A percentile compares a stretch with the other conserved stretches of the same genome.
Evolutionary conservation across 805 yeast species (phyloP).

Genomic region (Nakazawaea peltata): DNA sequence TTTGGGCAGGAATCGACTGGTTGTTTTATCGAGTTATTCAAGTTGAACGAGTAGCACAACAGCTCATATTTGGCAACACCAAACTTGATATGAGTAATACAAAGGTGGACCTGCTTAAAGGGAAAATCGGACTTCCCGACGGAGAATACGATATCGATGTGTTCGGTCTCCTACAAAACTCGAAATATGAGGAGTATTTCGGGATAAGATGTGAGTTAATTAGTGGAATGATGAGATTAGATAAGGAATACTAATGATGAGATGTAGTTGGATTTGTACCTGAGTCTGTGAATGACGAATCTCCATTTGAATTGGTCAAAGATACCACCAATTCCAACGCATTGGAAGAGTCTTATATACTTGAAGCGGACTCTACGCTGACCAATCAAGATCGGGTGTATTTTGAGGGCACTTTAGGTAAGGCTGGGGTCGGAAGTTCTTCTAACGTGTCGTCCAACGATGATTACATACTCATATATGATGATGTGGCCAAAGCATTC

Average conservation of each 20-base stretch:
- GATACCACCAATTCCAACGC: slow-evolving; percentile 6
- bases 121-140: slow-evolving; percentile 26
- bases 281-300: slow-evolving; percentile 20
- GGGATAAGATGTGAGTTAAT: slow-evolving; percentile 26
- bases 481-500: slow-evolving; percentile 18
- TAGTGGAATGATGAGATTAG: neutral
- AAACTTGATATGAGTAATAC: no score
- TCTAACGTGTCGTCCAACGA: neutral
- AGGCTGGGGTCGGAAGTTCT: slow-evolving; percentile 10
- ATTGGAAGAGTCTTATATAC: slow-evolving; percentile 14
- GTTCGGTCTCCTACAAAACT: slow-evolving; percentile 16
- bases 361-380: slow-evolving; percentile 17
- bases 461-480: slow-evolving; percentile 20
- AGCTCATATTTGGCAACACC: no score
- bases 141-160: slow-evolving; percentile 28
- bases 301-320: slow-evolving; percentile 16
- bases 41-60: no score
- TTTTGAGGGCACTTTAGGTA: slow-evolving; percentile 20
- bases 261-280: slow-evolving; percentile 24
- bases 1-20: no score
- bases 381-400: slow-evolving; percentile 14
- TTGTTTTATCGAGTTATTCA: no score
- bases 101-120: no score
- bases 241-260: neutral
- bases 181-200: slow-evolving; percentile 17